phyloP scores from a whole-genome alignment of 2,329 filamentous ascomycete species.

The Phaeosphaeria sp. region DNA sequence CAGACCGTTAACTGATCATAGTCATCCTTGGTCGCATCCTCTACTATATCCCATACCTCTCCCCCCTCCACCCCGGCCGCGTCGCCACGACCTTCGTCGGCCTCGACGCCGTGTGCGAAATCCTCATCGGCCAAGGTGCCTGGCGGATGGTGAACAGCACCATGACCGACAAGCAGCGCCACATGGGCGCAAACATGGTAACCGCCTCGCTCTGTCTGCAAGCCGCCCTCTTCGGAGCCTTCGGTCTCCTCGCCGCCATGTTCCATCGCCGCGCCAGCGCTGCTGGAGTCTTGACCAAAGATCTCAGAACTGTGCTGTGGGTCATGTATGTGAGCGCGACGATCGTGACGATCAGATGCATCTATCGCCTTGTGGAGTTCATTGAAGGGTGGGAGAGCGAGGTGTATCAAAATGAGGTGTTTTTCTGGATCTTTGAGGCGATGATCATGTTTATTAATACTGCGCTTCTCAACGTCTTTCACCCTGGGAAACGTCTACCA shows the following conservation, averaged over 20 bases:
- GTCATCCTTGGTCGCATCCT: conserved; percentile 65
- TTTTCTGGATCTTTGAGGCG: conserved; percentile 63
- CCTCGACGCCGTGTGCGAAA: conserved; percentile 59
- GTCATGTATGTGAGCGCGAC: conserved; percentile 58
- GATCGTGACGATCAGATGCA: conserved; percentile 57
- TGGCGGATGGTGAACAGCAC: conserved; percentile 52
- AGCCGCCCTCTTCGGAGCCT: conserved; percentile 58
- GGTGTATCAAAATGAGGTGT: conserved; percentile 56
- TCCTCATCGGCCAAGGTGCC: conserved; percentile 61
- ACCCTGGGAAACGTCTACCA: conserved; percentile 60
- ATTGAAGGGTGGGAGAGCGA: conserved; percentile 47
- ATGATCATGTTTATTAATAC: conserved; percentile 61
- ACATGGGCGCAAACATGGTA: conserved; percentile 55
- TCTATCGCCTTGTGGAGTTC: conserved; percentile 62
- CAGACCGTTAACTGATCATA: no score
- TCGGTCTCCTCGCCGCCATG: conserved; percentile 54
- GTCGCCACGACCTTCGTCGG: conserved; percentile 66
- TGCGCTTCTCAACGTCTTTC: conserved; percentile 59
- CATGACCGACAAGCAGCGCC: conserved; percentile 45
- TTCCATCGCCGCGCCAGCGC: conserved; percentile 56
- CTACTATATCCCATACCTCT: conserved; percentile 67
- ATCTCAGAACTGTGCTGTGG: conserved; percentile 53
- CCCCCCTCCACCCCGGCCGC: conserved; percentile 64
- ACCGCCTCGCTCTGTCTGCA: conserved; percentile 60
- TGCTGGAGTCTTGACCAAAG: conserved; percentile 50